phyloP scores from a whole-genome alignment of 768 basidiomycete genomes.

The Piloderma croceum region DNA sequence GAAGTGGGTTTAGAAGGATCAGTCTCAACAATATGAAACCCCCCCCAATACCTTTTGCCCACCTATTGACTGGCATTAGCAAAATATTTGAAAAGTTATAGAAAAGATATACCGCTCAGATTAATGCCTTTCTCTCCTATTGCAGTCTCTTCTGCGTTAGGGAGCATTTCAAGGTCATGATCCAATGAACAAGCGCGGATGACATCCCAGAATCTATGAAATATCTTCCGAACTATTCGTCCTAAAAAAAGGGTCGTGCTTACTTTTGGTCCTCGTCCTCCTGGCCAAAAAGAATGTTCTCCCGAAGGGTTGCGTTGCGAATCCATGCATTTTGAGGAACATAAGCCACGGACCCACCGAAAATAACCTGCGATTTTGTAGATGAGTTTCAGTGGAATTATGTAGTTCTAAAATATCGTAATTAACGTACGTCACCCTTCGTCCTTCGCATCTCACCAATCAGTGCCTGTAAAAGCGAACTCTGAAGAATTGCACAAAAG shows the following conservation, averaged over 20 bases:
- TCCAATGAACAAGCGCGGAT: constrained; percentile 63
- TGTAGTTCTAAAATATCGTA: not conserved
- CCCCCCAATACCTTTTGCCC: constrained; percentile 28
- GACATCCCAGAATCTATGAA: constrained; percentile 46
- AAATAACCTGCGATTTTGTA: constrained; percentile 31
- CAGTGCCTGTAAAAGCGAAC: constrained; percentile 48
- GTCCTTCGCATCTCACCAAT: constrained; percentile 65
- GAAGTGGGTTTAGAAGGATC: constrained; percentile 2
- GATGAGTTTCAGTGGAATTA: not conserved
- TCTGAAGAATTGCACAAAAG: constrained; percentile 33
- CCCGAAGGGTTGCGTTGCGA: constrained; percentile 58
- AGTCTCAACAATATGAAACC: not conserved
- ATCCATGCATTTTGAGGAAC: constrained; percentile 64
- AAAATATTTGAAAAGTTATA: not conserved
- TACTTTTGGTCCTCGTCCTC: constrained; percentile 53
- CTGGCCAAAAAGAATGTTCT: constrained; percentile 74
- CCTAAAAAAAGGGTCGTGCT: not conserved
- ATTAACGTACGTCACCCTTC: constrained; percentile 44
- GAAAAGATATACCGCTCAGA: constrained; percentile 42
- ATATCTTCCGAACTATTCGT: not conserved
- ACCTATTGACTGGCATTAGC: constrained; percentile 10
- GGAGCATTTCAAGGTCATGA: constrained; percentile 66
- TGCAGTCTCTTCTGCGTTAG: constrained; percentile 63
- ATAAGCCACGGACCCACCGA: constrained; percentile 53
- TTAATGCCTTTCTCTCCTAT: constrained; percentile 78